Conservation (phyloP, 441 rosid genomes). For the Adansonia grandidieri region DNA sequence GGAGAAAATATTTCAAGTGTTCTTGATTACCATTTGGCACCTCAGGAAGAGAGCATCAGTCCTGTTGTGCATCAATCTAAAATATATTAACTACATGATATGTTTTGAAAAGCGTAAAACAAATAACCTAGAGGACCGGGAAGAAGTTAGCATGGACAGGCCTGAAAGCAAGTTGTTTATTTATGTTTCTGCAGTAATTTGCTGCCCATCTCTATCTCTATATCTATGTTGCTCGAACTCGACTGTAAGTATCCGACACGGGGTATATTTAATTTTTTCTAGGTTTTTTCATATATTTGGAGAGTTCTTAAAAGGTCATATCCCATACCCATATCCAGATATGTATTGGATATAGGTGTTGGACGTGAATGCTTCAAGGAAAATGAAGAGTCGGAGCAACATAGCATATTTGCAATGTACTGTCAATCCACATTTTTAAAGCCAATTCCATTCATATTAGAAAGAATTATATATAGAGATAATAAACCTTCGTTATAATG, state of each 20-base stretch:
- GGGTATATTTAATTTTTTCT: no score
- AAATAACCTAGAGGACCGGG: not conserved
- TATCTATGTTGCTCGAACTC: not conserved
- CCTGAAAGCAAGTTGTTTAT: slow-evolving; percentile 3
- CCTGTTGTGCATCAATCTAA: not conserved
- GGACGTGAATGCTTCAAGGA: no score
- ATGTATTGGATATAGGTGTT: no score
- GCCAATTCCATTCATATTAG: not conserved
- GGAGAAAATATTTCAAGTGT: not conserved
- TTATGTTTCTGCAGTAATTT: slow-evolving; percentile 5
- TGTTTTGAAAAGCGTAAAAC: not conserved
- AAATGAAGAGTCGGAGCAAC: no score
- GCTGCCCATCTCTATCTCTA: not conserved
- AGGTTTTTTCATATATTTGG: no score
- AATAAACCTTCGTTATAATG: not conserved
- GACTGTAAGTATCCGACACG: not conserved
- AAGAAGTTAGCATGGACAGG: not conserved
- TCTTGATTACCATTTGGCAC: not conserved
- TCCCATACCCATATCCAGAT: no score
- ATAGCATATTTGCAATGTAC: not conserved
- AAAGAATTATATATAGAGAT: not conserved
- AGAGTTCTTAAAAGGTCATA: no score
- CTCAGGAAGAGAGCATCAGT: not conserved
- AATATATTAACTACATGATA: not conserved
- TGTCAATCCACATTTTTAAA: not conserved